phyloP scores from a whole-genome alignment of 129 eudicot species.

The Artemisia argyi region DNA sequence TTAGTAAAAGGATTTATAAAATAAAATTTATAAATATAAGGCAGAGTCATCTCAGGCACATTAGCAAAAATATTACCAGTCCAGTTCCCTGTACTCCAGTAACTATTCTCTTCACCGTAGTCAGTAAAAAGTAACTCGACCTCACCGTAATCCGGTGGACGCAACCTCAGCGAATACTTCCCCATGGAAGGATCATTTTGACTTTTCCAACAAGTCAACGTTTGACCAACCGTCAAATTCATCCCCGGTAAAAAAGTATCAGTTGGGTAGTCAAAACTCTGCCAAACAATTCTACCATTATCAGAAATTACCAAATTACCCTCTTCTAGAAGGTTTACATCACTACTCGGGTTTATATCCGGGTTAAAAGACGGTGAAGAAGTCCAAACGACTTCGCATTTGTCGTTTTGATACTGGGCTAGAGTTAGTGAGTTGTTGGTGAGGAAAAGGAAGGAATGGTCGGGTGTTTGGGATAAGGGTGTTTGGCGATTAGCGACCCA shows the following conservation, averaged over 20 bases:
- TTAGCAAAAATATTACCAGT: constrained; percentile 61
- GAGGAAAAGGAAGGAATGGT: constrained; percentile 36
- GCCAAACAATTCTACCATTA: constrained; percentile 45
- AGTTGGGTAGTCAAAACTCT: constrained; percentile 72
- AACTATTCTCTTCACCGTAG: constrained; percentile 18
- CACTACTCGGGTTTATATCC: too few species aligned
- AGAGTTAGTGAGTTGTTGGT: constrained; percentile 48
- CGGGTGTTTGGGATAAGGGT: constrained; percentile 35
- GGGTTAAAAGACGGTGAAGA: not conserved
- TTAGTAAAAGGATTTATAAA: constrained; percentile 60
- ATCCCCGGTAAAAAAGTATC: constrained; percentile 95
- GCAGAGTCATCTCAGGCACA: constrained; percentile 81
- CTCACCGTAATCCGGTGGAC: constrained; percentile 82
- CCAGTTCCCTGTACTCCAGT: constrained; percentile 87
- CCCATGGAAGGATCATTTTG: constrained; percentile 71
- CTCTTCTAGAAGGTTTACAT: constrained; percentile 43
- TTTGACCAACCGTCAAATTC: constrained; percentile 57
- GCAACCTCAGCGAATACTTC: constrained; percentile 68
- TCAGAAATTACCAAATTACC: constrained; percentile 61
- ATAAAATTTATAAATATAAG: constrained; percentile 68
- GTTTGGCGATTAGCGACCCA: constrained; percentile 87
- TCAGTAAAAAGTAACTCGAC: constrained; percentile 44
- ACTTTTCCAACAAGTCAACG: constrained; percentile 68
- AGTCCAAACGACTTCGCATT: constrained; percentile 49
- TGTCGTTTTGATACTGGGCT: constrained; percentile 26